phyloP scores from a whole-genome alignment of 2,329 filamentous ascomycete species.

The Westerdykella sp. region DNA sequence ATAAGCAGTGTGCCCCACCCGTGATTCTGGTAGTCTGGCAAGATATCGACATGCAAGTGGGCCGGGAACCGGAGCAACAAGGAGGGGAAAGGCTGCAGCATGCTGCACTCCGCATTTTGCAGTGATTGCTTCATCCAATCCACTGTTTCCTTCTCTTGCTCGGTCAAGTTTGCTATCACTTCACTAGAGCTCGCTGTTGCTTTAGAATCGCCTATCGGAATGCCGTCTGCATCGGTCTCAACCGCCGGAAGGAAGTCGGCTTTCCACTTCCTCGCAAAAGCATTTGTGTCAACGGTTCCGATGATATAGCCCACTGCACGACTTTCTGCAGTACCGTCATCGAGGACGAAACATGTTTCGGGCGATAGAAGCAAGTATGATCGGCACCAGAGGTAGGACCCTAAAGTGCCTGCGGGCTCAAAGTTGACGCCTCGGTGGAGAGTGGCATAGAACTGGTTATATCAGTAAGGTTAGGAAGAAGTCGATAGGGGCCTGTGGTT shows the following conservation, averaged over 20 bases:
- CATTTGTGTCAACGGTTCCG: conserved; percentile 23
- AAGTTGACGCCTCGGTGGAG: conserved; percentile 16
- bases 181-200: conserved; percentile 9
- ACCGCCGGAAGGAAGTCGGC: conserved; percentile 17
- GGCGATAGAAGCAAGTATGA: conserved; percentile 27
- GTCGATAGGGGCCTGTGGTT: neutral
- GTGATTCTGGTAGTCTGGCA: conserved; percentile 27
- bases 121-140: conserved; percentile 13
- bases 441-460: conserved; percentile 19
- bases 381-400: conserved; percentile 29
- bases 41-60: conserved; percentile 36
- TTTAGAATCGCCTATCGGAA: neutral
- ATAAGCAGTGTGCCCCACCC: conserved; percentile 29
- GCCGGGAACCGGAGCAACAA: conserved; percentile 26
- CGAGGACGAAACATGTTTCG: conserved; percentile 32
- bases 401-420: conserved; percentile 26
- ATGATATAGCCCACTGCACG: conserved; percentile 36
- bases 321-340: conserved; percentile 19
- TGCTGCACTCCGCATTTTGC: conserved; percentile 19
- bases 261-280: conserved; percentile 24
- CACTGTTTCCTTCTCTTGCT: conserved; percentile 11
- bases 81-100: conserved; percentile 12
- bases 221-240: conserved; percentile 10
- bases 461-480: neutral
- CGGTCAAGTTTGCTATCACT: conserved; percentile 6